Evolutionary conservation across 2,329 filamentous ascomycete genomes (phyloP).

Genomic region (Escovopsis weberi): DNA sequence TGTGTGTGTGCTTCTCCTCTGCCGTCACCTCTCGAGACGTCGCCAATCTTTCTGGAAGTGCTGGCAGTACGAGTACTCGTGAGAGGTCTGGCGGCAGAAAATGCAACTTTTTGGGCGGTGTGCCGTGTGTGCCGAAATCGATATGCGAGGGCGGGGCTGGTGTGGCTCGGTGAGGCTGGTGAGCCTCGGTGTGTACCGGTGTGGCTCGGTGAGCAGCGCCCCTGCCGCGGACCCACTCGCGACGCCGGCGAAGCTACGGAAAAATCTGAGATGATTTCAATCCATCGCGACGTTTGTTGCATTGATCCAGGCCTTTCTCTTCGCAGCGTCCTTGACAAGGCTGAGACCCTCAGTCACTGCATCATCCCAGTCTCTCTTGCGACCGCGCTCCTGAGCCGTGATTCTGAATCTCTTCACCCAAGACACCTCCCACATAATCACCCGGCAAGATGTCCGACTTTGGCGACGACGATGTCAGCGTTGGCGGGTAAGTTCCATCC

Average conservation of each 20-base stretch:
- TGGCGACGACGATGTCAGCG: conserved; percentile 49
- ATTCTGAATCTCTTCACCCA: neutral
- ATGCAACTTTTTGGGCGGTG: conserved; percentile 18
- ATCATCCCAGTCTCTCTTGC: neutral
- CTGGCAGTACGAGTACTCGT: neutral
- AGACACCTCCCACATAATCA: neutral
- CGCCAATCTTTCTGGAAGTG: neutral
- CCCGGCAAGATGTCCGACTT: conserved; percentile 52
- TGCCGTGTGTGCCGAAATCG: conserved; percentile 7
- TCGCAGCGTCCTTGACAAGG: conserved; percentile 17
- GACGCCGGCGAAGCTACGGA: conserved; percentile 17
- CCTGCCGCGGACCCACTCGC: neutral
- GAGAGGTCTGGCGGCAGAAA: conserved; percentile 16
- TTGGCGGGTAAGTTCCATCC: conserved; percentile 34
- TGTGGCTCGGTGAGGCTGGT: conserved; percentile 8
- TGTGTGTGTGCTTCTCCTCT: conserved; percentile 4
- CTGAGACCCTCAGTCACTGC: conserved; percentile 1
- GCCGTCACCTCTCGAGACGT: too few species aligned
- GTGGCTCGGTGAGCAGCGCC: conserved; percentile 5
- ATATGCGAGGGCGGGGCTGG: conserved; percentile 13
- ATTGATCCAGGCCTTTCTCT: conserved; percentile 9
- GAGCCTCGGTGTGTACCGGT: conserved; percentile 2
- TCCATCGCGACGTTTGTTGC: conserved; percentile 3
- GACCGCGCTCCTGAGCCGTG: neutral
- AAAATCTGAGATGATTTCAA: conserved; percentile 8